Percentiles rank a stretch among this genome's conserved stretches.
phyloP scores from a whole-genome alignment of 2,329 filamentous ascomycete genomes.

The Periconia sp. region DNA sequence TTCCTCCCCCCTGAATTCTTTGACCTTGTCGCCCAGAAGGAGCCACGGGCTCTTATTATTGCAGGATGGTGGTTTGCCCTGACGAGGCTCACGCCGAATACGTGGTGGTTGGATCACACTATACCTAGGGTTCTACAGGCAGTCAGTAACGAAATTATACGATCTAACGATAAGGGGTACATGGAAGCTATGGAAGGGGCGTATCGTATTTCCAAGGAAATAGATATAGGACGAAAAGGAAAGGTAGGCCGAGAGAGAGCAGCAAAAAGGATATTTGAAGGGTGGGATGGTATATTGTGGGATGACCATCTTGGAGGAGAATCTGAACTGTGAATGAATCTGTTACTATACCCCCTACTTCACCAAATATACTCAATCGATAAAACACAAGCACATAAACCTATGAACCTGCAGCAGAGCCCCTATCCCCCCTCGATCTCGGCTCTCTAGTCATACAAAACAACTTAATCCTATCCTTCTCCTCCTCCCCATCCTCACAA shows the following conservation, averaged over 20 bases:
- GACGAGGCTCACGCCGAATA: slow-evolving; percentile 22
- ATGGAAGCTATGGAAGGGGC: slow-evolving; percentile 23
- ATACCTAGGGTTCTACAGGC: slow-evolving; percentile 21
- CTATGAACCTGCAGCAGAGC: neutral
- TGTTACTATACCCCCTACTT: neutral
- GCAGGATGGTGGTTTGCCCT: slow-evolving; percentile 35
- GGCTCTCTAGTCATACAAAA: slow-evolving; percentile 52
- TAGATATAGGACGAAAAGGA: slow-evolving; percentile 15
- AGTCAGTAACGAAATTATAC: slow-evolving; percentile 19
- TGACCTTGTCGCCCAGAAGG: slow-evolving; percentile 19
- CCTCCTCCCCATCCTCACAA: slow-evolving; percentile 64
- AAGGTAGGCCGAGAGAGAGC: slow-evolving; percentile 21
- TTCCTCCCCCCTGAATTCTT: slow-evolving; percentile 35
- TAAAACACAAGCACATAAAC: neutral
- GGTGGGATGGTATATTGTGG: slow-evolving; percentile 29
- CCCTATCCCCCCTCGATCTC: neutral
- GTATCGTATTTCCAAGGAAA: slow-evolving; percentile 16
- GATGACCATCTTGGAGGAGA: slow-evolving; percentile 22
- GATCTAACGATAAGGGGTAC: slow-evolving; percentile 10
- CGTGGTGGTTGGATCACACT: slow-evolving; percentile 23
- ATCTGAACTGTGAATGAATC: slow-evolving; percentile 11
- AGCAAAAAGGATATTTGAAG: slow-evolving; percentile 27
- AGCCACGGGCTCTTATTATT: slow-evolving; percentile 29
- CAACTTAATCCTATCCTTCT: slow-evolving; percentile 43
- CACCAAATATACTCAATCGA: neutral